Conservation (phyloP, 1,139 yeast genomes). For the Saccharomyces pastorianus region DNA sequence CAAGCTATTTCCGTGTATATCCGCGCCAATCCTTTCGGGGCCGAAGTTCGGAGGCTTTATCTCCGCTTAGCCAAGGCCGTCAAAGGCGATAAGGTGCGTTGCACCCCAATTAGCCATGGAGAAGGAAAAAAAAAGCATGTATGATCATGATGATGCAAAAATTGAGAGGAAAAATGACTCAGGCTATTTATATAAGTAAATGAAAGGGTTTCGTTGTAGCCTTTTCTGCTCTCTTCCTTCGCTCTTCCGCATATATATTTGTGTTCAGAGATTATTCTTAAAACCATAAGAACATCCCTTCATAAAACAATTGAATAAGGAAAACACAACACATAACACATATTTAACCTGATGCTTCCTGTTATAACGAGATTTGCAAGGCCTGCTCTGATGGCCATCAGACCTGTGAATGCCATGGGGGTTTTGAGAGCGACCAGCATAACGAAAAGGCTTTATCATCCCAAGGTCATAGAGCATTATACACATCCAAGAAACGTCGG, state of each 20-base stretch:
- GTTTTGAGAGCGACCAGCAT: background rate
- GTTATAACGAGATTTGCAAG: background rate
- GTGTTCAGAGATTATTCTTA: background rate
- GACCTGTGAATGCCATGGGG: background rate
- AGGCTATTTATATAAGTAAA: background rate
- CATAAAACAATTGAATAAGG: background rate
- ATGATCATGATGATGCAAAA: constrained; percentile 1
- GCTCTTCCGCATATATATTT: background rate
- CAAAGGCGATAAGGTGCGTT: background rate
- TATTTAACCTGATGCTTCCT: background rate
- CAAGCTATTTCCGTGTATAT: background rate
- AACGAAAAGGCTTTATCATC: constrained; percentile 42
- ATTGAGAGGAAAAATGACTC: background rate
- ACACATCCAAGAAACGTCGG: constrained; percentile 97
- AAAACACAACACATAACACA: background rate
- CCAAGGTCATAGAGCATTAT: constrained; percentile 83
- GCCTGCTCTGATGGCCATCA: background rate
- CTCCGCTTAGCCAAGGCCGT: background rate
- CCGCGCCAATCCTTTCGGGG: background rate
- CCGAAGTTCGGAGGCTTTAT: background rate
- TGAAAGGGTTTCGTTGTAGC: background rate
- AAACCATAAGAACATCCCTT: background rate
- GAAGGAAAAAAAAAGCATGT: background rate
- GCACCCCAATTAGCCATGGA: background rate
- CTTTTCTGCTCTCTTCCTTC: background rate